Conservation (phyloP, 305 asterid species). For the Fraxinus greggii region DNA sequence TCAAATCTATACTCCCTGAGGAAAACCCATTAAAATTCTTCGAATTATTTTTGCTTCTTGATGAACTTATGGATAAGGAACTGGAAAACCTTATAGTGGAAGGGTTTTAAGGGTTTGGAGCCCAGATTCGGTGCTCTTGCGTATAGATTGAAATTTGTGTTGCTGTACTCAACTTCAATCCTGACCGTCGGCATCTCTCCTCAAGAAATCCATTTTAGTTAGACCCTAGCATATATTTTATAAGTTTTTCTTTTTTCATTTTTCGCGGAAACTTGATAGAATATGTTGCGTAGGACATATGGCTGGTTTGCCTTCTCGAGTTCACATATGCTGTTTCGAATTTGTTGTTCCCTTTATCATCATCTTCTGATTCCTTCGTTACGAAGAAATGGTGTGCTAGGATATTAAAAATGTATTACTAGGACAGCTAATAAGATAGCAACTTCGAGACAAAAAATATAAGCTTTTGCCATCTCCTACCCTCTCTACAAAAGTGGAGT, state of each 20-base stretch:
- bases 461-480: not conserved
- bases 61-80: not conserved
- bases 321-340: not conserved
- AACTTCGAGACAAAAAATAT: not conserved
- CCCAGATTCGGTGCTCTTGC: not conserved
- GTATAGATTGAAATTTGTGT: not conserved
- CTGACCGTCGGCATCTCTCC: not conserved
- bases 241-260: not conserved
- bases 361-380: too few relatives aligned
- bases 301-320: not conserved
- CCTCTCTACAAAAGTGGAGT: not conserved
- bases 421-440: not conserved
- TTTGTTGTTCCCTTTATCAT: not conserved
- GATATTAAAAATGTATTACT: too few relatives aligned
- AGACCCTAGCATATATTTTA: not conserved
- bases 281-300: not conserved
- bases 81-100: not conserved
- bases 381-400: too few relatives aligned
- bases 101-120: not conserved
- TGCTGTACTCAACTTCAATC: not conserved
- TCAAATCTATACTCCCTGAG: not conserved
- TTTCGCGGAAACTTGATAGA: not conserved
- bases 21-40: not conserved
- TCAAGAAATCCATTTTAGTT: not conserved
- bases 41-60: not conserved